Evolutionary conservation across 1,139 yeast genomes (phyloP).

Genomic region (Debaryomyces sp.): DNA sequence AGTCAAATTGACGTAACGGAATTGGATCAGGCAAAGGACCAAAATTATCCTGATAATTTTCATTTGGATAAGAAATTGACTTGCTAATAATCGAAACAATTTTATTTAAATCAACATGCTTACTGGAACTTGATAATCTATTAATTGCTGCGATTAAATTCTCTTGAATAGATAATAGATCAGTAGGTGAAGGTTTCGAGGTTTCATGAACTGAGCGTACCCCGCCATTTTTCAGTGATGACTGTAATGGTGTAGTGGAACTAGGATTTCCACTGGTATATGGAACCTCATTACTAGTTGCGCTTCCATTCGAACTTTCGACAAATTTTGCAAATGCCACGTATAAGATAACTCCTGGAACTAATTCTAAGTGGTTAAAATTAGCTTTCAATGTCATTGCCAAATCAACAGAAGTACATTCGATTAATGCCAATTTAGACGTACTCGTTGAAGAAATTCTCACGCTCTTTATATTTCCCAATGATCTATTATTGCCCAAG

Average conservation of each 20-base stretch:
- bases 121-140: constrained; percentile 19
- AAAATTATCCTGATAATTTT: constrained; percentile 48
- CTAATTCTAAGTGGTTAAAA: constrained; percentile 79
- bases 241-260: background rate
- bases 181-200: constrained; percentile 26
- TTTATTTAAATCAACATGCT: constrained; percentile 31
- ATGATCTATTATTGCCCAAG: constrained; percentile 26
- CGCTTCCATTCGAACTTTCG: constrained; percentile 16
- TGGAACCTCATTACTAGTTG: background rate
- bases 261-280: background rate
- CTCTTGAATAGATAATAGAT: constrained; percentile 28
- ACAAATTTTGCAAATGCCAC: constrained; percentile 70
- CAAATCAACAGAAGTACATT: constrained; percentile 68
- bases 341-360: constrained; percentile 68
- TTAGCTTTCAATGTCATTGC: constrained; percentile 79
- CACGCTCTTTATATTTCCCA: constrained; percentile 42
- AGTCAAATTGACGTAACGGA: constrained; percentile 73
- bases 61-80: constrained; percentile 35
- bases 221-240: background rate
- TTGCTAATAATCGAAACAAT: constrained; percentile 34
- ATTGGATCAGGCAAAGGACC: constrained; percentile 75
- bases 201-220: constrained; percentile 9
- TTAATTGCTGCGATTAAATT: constrained; percentile 25
- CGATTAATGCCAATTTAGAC: constrained; percentile 63
- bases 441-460: constrained; percentile 53